Evolutionary conservation across 192 early-diverging fungal genomes (phyloP).

Genomic region (Linnemannia elongata): DNA sequence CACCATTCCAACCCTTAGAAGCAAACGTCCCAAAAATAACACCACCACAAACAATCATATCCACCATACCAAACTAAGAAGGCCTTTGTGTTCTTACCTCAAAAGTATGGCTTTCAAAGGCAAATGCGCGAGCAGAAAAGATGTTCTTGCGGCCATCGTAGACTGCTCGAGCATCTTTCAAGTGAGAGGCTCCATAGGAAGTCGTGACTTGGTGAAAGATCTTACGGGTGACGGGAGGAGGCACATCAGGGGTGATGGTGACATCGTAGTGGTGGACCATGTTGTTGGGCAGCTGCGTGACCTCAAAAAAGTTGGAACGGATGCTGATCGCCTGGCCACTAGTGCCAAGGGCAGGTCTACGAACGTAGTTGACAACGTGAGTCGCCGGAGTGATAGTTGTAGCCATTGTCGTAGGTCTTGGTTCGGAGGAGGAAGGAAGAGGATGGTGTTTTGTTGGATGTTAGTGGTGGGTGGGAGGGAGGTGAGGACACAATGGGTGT

Average conservation of each 20-base stretch:
- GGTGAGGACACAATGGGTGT: too few relatives aligned
- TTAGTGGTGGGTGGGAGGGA: too few relatives aligned
- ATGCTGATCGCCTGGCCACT: conserved; percentile 62
- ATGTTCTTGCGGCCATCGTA: conserved; percentile 89
- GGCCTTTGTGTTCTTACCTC: conserved; percentile 51
- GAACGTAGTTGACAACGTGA: conserved; percentile 57
- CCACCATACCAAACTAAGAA: too few relatives aligned
- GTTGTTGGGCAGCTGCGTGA: conserved; percentile 70
- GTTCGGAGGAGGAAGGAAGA: too few relatives aligned
- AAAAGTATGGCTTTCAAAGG: conserved; percentile 71
- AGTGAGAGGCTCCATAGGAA: conserved; percentile 59
- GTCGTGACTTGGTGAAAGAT: conserved; percentile 77
- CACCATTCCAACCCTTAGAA: background rate
- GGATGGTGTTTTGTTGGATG: too few relatives aligned
- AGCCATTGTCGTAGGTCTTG: background rate
- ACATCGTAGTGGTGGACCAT: conserved; percentile 91
- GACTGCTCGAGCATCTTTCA: conserved; percentile 75
- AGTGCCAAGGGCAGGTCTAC: conserved; percentile 60
- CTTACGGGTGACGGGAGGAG: conserved; percentile 77
- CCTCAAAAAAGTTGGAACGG: conserved; percentile 81
- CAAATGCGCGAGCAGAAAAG: conserved; percentile 70
- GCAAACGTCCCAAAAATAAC: background rate
- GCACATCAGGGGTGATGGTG: conserved; percentile 79
- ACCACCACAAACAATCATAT: background rate
- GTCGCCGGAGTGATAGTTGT: background rate